Percentiles rank a stretch among this genome's conserved stretches.
Conservation (phyloP, 139 green algal genomes). For the Micractinium sp. region DNA sequence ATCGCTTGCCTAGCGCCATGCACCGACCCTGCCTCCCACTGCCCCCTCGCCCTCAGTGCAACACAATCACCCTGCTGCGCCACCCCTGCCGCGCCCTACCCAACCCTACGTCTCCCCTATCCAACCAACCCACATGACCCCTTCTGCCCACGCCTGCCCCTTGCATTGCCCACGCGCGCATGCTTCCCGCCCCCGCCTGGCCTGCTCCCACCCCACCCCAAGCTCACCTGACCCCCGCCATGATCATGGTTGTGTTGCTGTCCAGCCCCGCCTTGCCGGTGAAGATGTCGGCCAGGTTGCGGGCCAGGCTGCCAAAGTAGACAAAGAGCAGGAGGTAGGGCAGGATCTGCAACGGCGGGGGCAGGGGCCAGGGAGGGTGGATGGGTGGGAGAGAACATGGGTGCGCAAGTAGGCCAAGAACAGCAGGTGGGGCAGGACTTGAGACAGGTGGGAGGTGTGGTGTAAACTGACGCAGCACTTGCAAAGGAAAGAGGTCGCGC, state of each 20-base stretch:
- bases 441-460: background rate
- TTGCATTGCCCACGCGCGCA: background rate
- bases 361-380: background rate
- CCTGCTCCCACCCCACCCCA: background rate
- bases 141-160: background rate
- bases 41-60: too few relatives aligned
- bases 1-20: too few relatives aligned
- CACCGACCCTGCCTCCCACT: too few relatives aligned
- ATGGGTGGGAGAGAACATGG: background rate
- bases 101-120: too few relatives aligned
- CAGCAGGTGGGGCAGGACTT: background rate
- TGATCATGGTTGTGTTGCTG: slow-evolving; percentile 25
- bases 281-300: slow-evolving; percentile 62
- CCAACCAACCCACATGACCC: background rate
- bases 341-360: slow-evolving; percentile 21
- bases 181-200: background rate
- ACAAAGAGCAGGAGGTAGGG: slow-evolving; percentile 66
- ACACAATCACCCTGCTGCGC: too few relatives aligned
- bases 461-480: background rate
- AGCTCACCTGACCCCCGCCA: slow-evolving; percentile 27
- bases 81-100: too few relatives aligned
- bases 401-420: background rate
- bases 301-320: slow-evolving; percentile 77
- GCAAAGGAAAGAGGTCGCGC: background rate
- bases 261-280: slow-evolving; percentile 40